These are phyloP conservation scores for Ailanthus altissimus DNA, from an alignment of 345 rosid genomes.

Conservation along the genomic window DNA sequence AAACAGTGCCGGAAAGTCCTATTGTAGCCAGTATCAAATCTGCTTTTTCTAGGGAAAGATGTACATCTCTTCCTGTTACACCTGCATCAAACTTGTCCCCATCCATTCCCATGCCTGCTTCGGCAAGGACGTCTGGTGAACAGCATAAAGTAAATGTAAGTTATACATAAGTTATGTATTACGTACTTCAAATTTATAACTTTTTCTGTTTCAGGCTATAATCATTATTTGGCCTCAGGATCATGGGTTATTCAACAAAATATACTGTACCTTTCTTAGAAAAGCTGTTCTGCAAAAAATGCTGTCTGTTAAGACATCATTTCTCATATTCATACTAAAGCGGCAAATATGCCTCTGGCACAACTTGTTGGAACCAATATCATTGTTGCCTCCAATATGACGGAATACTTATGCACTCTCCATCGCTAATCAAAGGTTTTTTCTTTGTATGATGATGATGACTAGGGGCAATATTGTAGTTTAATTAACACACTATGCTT, in stretches of 20 bases:
- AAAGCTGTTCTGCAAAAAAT: not conserved
- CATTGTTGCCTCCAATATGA: not conserved
- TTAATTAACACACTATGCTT: not conserved
- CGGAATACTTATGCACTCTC: not conserved
- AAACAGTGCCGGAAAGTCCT: conserved; percentile 49
- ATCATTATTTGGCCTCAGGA: not conserved
- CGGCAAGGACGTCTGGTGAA: conserved; percentile 61
- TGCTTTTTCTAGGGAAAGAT: conserved; percentile 62
- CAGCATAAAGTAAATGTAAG: conserved; percentile 52
- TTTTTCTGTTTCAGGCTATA: not conserved
- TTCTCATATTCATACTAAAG: not conserved
- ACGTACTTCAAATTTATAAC: not conserved
- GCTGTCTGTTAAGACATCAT: not conserved
- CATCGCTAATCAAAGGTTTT: not conserved
- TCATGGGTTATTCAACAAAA: not conserved
- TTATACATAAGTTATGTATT: conserved; percentile 17
- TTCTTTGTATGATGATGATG: no score
- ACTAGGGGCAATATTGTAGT: not conserved
- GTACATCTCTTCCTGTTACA: conserved; percentile 76
- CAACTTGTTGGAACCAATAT: not conserved
- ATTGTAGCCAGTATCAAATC: conserved; percentile 37
- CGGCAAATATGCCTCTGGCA: not conserved
- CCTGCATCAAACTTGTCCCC: conserved; percentile 72
- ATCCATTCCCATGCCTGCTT: conserved; percentile 49
- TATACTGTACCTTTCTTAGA: not conserved